Percentiles rank a stretch among this genome's conserved stretches.
Conservation (phyloP, 768 basidiomycete species). For the Trametes cubensis region DNA sequence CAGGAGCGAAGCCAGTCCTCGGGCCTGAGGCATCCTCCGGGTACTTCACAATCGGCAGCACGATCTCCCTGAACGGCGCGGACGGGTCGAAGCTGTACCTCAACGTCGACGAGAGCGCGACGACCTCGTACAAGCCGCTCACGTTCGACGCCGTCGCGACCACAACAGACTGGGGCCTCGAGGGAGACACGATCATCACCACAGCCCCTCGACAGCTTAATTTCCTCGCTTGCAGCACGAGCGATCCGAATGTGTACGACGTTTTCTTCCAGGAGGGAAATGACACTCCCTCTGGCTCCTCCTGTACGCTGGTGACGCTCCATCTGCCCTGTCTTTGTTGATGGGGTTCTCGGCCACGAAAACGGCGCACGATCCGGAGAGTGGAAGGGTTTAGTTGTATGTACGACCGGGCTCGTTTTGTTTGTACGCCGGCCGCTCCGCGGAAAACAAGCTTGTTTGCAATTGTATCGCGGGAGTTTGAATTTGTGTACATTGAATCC, state of each 20-base stretch:
- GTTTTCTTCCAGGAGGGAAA: conserved; percentile 56
- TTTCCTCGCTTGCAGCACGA: conserved; percentile 55
- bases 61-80: conserved; percentile 48
- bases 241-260: conserved; percentile 43
- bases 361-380: neutral
- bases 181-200: conserved; percentile 63
- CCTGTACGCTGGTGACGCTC: conserved; percentile 35
- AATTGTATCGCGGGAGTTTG: neutral
- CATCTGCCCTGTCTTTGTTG: conserved; percentile 39
- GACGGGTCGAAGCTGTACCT: conserved; percentile 49
- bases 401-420: neutral
- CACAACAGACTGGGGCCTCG: conserved; percentile 58
- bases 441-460: neutral
- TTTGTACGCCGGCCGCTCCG: neutral
- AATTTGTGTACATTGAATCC: neutral
- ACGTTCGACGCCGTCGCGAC: conserved; percentile 48
- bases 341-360: conserved; percentile 7
- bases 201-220: conserved; percentile 54
- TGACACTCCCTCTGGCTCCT: conserved; percentile 41
- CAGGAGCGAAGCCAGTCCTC: conserved; percentile 52
- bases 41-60: conserved; percentile 51
- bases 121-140: conserved; percentile 53
- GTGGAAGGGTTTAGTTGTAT: neutral
- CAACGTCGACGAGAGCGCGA: conserved; percentile 46
- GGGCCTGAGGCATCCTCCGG: conserved; percentile 56